A percentile compares a stretch with the other conserved stretches of the same genome.
Conservation (phyloP, 371 early-diverging fungal genomes). For the Mortierella sp. region DNA sequence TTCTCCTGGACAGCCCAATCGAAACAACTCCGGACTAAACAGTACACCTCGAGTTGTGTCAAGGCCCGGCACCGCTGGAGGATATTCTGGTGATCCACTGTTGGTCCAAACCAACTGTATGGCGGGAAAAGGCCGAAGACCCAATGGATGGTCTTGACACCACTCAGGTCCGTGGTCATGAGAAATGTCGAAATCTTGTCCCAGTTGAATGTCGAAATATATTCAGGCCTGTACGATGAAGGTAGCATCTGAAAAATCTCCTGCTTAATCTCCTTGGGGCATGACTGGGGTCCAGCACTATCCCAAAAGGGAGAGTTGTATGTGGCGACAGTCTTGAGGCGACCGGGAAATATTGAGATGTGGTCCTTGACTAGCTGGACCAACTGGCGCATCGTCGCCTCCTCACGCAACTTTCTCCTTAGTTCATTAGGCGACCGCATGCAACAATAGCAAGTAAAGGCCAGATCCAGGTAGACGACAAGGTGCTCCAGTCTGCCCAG, state of each 20-base stretch:
- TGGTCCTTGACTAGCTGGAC: neutral
- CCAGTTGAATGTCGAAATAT: neutral
- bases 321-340: neutral
- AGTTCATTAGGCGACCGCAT: neutral
- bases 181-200: neutral
- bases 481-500: neutral
- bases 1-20: constrained; percentile 2
- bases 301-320: neutral
- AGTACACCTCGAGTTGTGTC: neutral
- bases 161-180: neutral
- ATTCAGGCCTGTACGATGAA: neutral
- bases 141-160: neutral
- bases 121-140: neutral
- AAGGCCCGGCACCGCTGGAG: neutral
- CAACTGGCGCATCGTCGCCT: neutral
- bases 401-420: neutral
- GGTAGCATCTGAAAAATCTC: neutral
- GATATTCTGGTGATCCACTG: neutral
- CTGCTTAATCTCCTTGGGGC: neutral
- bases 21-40: neutral
- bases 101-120: neutral
- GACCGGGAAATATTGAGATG: neutral
- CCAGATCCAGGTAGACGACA: neutral
- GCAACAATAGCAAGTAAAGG: neutral
- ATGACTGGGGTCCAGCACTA: neutral